phyloP scores from a whole-genome alignment of 169 alveolate genomes.

The Plasmodium chabaudi region DNA sequence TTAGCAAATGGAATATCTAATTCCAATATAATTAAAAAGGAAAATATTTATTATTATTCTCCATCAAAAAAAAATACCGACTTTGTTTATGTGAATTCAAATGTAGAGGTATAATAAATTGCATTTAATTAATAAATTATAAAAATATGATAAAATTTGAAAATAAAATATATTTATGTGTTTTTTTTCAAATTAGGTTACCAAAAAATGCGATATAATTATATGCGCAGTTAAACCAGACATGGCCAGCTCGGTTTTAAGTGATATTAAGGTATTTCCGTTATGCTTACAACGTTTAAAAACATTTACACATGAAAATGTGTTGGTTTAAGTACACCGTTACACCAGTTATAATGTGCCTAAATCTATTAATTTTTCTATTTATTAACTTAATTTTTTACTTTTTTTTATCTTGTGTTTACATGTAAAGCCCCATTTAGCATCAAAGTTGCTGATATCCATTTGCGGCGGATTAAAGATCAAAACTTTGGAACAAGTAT shows the following conservation, averaged over 20 bases:
- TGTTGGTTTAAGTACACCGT: background rate
- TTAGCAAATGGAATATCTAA: conserved; percentile 60
- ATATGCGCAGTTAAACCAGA: conserved; percentile 74
- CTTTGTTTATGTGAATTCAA: conserved; percentile 15
- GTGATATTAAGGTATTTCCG: conserved; percentile 47
- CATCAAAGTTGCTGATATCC: conserved; percentile 52
- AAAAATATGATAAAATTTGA: background rate
- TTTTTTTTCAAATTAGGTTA: conserved; percentile 21
- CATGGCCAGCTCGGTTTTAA: conserved; percentile 36
- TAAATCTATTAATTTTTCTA: background rate
- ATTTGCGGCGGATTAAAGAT: conserved; percentile 71
- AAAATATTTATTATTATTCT: conserved; percentile 58
- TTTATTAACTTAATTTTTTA: background rate
- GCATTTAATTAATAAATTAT: background rate
- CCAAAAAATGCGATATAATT: conserved; percentile 42
- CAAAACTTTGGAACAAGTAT: conserved; percentile 52
- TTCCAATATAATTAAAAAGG: conserved; percentile 21
- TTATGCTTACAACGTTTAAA: background rate
- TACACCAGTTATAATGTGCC: background rate
- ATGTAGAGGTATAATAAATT: conserved; percentile 26
- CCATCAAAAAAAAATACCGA: conserved; percentile 27
- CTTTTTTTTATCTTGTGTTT: conserved; percentile 6
- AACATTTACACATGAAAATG: background rate
- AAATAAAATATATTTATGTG: conserved; percentile 1
- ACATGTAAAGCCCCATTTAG: conserved; percentile 11